Evolutionary conservation across 495 filamentous ascomycete genomes (phyloP).

Genomic region (Talaromyces adpressus): DNA sequence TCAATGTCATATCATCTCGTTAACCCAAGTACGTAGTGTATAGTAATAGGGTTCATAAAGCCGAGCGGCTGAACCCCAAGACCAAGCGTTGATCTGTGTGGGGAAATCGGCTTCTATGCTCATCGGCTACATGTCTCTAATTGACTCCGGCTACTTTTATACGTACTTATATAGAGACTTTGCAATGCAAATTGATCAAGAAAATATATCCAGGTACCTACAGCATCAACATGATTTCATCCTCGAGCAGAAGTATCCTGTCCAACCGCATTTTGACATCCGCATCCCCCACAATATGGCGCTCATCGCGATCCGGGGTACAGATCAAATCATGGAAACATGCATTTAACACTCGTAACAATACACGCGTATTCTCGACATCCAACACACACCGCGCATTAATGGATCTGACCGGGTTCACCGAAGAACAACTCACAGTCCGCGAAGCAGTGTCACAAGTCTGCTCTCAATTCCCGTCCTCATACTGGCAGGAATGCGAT

Average conservation of each 20-base stretch:
- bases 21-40: no score
- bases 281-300: neutral
- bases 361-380: slow-evolving; percentile 18
- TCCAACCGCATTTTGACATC: neutral
- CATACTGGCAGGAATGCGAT: slow-evolving; percentile 68
- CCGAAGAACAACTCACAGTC: slow-evolving; percentile 62
- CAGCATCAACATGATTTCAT: neutral
- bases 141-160: neutral
- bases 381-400: slow-evolving; percentile 25
- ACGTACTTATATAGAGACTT: no score
- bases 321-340: neutral
- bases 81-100: neutral
- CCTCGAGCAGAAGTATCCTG: neutral
- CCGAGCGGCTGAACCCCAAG: no score
- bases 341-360: neutral
- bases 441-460: slow-evolving; percentile 62
- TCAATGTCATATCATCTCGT: no score
- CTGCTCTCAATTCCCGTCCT: slow-evolving; percentile 55
- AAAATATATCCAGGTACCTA: no score
- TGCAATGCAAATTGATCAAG: no score
- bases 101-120: neutral
- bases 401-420: slow-evolving; percentile 70
- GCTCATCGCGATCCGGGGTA: neutral
- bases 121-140: neutral
- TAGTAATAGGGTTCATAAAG: no score